These are phyloP conservation scores for Fraxinus quadrangulata DNA, from an alignment of 257 asterid genomes.

Conservation along the genomic window DNA sequence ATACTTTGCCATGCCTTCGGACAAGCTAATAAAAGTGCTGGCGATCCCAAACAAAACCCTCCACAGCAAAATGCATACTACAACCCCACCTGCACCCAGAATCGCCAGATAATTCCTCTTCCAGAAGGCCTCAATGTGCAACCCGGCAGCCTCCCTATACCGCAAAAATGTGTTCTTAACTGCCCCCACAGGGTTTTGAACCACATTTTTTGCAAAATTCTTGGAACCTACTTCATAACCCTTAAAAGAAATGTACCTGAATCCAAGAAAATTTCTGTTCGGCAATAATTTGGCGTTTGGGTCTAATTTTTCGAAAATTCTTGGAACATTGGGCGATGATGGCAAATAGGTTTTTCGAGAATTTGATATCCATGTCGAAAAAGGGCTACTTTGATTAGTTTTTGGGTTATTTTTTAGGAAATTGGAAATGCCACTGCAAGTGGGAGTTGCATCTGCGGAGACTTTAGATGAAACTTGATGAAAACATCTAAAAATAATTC, in stretches of 20 bases:
- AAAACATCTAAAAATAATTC: conserved; percentile 47
- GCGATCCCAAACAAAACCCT: conserved; percentile 55
- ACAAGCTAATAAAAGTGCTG: conserved; percentile 1
- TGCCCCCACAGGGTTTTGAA: conserved; percentile 47
- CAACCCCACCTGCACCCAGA: conserved; percentile 81
- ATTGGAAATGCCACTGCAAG: background rate
- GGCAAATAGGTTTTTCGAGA: conserved; percentile 47
- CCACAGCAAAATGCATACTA: conserved; percentile 85
- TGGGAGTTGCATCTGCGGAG: conserved; percentile 24
- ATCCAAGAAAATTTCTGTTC: conserved; percentile 42
- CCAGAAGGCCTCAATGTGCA: conserved; percentile 95
- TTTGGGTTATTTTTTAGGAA: conserved; percentile 26
- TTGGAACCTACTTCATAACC: conserved; percentile 44
- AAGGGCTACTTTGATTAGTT: conserved; percentile 33
- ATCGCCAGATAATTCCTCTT: conserved; percentile 71
- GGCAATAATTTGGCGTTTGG: conserved; percentile 27
- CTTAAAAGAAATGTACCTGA: conserved; percentile 56
- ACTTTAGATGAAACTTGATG: conserved; percentile 58
- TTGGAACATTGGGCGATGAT: conserved; percentile 36
- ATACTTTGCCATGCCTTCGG: background rate
- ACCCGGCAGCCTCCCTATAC: conserved; percentile 68
- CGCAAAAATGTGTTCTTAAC: conserved; percentile 44
- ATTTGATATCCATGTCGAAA: conserved; percentile 44
- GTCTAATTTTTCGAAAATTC: conserved; percentile 26
- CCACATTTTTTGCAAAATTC: conserved; percentile 37